These are phyloP conservation scores for Plenodomus lindquistii DNA, from an alignment of 2,329 filamentous ascomycete genomes.

Conservation along the genomic window DNA sequence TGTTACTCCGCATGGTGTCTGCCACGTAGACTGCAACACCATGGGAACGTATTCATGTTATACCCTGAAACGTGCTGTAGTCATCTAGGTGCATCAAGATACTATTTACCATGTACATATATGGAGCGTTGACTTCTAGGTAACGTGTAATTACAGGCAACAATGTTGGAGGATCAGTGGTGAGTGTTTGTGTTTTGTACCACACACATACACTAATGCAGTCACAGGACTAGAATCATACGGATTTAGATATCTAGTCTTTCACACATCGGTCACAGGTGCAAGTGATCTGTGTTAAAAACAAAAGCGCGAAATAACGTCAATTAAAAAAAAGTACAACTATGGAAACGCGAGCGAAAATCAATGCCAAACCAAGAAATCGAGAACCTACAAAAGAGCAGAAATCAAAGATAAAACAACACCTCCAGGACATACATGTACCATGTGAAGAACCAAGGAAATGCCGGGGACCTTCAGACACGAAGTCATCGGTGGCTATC, in stretches of 20 bases:
- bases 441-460: not conserved
- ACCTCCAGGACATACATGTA: not conserved
- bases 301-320: not conserved
- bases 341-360: not conserved
- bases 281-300: not conserved
- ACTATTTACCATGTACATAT: too few species aligned
- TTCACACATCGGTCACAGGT: not conserved
- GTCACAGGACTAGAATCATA: too few species aligned
- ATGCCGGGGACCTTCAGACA: not conserved
- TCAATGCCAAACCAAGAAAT: not conserved
- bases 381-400: not conserved
- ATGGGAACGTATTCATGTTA: too few species aligned
- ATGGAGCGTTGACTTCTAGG: too few species aligned
- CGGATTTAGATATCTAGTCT: not conserved
- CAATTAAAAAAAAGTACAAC: not conserved
- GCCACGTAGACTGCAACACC: too few species aligned
- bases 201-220: too few species aligned
- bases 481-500: slow-evolving; percentile 5
- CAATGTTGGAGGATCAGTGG: too few species aligned
- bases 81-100: too few species aligned
- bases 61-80: too few species aligned
- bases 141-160: too few species aligned
- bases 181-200: too few species aligned
- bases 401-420: not conserved
- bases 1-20: too few species aligned